phyloP scores from a whole-genome alignment of 192 early-diverging fungal species.

The Coemansia sp. region DNA sequence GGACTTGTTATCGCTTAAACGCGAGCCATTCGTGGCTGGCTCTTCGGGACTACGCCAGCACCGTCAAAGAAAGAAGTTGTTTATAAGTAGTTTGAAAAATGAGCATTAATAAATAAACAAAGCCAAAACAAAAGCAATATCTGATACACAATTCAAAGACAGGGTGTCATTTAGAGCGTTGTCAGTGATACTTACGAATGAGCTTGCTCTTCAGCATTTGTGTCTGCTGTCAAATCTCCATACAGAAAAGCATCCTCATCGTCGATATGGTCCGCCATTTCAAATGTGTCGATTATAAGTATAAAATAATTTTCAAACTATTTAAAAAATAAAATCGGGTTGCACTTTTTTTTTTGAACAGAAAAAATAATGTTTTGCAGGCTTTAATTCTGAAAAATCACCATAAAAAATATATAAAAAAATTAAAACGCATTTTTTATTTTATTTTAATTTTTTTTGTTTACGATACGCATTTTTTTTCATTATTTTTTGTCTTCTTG shows the following conservation, averaged over 20 bases:
- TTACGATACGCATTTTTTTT: neutral
- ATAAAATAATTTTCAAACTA: neutral
- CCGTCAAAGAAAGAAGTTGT: neutral
- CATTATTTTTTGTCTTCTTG: neutral
- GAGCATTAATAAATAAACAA: neutral
- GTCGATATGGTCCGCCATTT: slow-evolving; percentile 28
- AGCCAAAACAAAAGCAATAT: neutral
- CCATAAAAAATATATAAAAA: neutral
- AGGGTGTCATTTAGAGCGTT: no score
- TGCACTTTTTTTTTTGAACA: no score
- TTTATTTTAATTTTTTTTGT: neutral
- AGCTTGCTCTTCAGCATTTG: neutral
- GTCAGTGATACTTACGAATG: no score
- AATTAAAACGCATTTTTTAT: neutral
- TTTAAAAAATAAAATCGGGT: neutral
- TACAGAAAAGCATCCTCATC: slow-evolving; percentile 53
- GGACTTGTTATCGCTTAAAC: neutral
- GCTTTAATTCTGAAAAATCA: neutral
- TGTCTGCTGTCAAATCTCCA: slow-evolving; percentile 23
- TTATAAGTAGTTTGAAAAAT: neutral
- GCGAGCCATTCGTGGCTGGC: neutral
- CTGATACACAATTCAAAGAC: no score
- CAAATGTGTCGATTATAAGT: neutral
- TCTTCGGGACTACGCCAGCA: no score
- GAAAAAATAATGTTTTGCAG: neutral